Conservation (phyloP, 2,329 filamentous ascomycete genomes). For the Raffaelea ambrosiae region DNA sequence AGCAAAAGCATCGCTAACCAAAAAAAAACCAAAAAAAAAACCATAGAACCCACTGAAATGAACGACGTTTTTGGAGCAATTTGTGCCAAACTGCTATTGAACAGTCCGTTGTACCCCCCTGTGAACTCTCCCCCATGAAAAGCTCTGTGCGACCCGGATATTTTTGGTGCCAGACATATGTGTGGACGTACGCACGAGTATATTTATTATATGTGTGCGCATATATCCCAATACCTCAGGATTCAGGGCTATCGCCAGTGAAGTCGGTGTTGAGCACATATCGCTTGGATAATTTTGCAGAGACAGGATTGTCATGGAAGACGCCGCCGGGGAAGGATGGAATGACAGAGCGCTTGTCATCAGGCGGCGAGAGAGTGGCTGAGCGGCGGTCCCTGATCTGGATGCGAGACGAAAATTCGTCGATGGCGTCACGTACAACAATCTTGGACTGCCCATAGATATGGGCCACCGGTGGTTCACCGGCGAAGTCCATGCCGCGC, state of each 20-base stretch:
- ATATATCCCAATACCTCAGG: not conserved
- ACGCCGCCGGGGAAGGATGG: not conserved
- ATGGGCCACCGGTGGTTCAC: constrained; percentile 11
- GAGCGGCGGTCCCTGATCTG: not conserved
- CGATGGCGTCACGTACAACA: constrained; percentile 8
- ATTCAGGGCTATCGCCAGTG: constrained; percentile 3
- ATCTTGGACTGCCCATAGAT: constrained; percentile 16
- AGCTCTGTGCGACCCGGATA: too few relatives aligned
- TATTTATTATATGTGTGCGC: too few relatives aligned
- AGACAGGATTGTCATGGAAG: constrained; percentile 5
- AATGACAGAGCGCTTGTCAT: not conserved
- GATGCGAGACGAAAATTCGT: not conserved
- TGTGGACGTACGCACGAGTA: too few relatives aligned
- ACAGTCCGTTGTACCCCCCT: too few relatives aligned
- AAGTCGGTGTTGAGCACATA: constrained; percentile 10
- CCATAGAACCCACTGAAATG: not conserved
- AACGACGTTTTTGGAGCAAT: not conserved
- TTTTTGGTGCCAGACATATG: too few relatives aligned
- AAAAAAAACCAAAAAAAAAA: not conserved
- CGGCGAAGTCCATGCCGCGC: constrained; percentile 15
- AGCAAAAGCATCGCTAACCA: not conserved
- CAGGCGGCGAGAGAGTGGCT: not conserved
- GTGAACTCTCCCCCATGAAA: too few relatives aligned
- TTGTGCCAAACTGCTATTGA: too few relatives aligned
- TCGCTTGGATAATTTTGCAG: not conserved